Percentiles rank a stretch among this genome's conserved stretches.
These are phyloP conservation scores for Termitomyces eurrhizus DNA, from an alignment of 768 basidiomycete genomes.

Conservation along the genomic window DNA sequence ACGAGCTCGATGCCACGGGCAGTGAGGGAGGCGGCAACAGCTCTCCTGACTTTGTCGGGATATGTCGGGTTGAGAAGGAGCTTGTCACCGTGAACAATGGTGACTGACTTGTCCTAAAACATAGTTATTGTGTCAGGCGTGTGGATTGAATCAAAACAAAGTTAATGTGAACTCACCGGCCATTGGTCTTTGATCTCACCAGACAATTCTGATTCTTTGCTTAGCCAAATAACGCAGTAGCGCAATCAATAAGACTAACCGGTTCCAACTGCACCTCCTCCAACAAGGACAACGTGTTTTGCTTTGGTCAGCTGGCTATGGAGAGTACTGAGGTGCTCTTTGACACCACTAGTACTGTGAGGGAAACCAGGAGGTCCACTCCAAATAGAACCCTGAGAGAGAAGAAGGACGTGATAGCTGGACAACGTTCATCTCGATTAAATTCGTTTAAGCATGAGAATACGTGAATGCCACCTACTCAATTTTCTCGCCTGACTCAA, in stretches of 20 bases:
- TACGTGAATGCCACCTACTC: constrained; percentile 15
- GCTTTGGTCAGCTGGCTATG: constrained; percentile 33
- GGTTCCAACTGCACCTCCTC: constrained; percentile 56
- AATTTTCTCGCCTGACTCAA: constrained; percentile 49
- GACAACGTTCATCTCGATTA: background rate
- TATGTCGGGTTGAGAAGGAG: constrained; percentile 56
- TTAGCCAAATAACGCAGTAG: background rate
- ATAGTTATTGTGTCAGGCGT: background rate
- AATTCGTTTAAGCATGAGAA: background rate
- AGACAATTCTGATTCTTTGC: constrained; percentile 28
- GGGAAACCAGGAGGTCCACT: constrained; percentile 46
- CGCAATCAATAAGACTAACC: constrained; percentile 25
- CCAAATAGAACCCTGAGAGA: constrained; percentile 59
- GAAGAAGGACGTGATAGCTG: constrained; percentile 53
- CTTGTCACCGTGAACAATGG: constrained; percentile 55
- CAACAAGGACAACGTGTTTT: constrained; percentile 46
- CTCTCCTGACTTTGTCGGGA: constrained; percentile 49
- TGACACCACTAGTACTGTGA: constrained; percentile 23
- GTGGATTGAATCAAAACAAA: background rate
- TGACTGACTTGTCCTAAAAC: constrained; percentile 45
- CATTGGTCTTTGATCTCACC: constrained; percentile 41
- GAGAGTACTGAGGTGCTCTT: constrained; percentile 25
- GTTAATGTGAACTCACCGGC: constrained; percentile 30
- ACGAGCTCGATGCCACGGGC: constrained; percentile 48
- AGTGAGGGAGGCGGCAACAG: constrained; percentile 34